phyloP scores from a whole-genome alignment of 1,284 basidiomycete species.

The Melampsora americana region DNA sequence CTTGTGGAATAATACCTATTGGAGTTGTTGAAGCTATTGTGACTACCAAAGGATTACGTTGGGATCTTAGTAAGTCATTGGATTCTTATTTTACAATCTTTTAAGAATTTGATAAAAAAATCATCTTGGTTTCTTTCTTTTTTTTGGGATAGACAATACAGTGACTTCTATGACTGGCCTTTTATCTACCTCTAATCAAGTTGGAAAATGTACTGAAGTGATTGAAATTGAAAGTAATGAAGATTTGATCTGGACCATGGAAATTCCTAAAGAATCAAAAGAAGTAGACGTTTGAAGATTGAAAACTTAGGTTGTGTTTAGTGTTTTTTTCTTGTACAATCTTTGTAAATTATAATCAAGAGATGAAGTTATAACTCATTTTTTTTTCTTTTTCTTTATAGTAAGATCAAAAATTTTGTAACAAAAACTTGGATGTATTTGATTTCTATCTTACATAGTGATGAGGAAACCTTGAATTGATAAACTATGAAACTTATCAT shows the following conservation, averaged over 20 bases:
- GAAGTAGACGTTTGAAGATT: no score
- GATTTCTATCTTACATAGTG: no score
- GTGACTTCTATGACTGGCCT: constrained; percentile 50
- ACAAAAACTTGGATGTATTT: no score
- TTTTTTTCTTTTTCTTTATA: no score
- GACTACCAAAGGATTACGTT: constrained; percentile 76
- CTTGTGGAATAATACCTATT: constrained; percentile 87
- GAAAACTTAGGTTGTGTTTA: no score
- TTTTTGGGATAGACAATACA: constrained; percentile 19
- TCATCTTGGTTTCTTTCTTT: background rate
- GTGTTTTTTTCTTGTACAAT: no score
- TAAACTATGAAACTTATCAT: no score
- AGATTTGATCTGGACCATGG: constrained; percentile 53
- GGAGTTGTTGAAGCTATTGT: constrained; percentile 73
- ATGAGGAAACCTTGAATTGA: no score
- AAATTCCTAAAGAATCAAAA: constrained; percentile 45
- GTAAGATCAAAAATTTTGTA: no score
- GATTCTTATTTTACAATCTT: constrained; percentile 31
- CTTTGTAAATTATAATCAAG: no score
- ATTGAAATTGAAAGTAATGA: constrained; percentile 50
- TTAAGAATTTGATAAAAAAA: background rate
- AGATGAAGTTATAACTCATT: no score
- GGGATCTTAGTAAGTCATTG: constrained; percentile 72
- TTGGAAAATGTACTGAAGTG: constrained; percentile 44
- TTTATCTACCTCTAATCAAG: constrained; percentile 53